These are phyloP conservation scores for Globisporangium carolinianum DNA, from an alignment of 352 stramenopile genomes.

Conservation along the genomic window DNA sequence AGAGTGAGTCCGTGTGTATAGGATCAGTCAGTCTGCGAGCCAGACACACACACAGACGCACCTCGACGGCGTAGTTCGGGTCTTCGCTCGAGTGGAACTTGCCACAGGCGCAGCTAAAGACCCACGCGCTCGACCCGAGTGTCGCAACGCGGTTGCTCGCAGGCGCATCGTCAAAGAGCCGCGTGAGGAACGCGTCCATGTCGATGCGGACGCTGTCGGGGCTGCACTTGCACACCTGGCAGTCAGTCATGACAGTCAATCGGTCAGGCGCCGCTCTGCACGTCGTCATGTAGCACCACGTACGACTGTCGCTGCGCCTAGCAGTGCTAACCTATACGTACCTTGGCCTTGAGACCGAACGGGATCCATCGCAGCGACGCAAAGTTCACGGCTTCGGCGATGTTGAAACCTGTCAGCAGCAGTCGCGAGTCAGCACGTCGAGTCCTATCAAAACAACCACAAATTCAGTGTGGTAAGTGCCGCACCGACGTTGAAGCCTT, in stretches of 20 bases:
- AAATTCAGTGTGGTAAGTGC: too few relatives aligned
- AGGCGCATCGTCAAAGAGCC: conserved; percentile 43
- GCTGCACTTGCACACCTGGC: conserved; percentile 73
- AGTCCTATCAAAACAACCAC: background rate
- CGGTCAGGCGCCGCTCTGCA: too few relatives aligned
- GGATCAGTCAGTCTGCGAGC: background rate
- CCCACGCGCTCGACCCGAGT: conserved; percentile 51
- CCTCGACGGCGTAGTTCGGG: conserved; percentile 39
- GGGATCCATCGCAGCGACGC: conserved; percentile 79
- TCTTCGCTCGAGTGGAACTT: conserved; percentile 64
- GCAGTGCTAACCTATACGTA: conserved; percentile 8
- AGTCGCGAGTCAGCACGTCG: background rate
- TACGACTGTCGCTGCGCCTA: background rate
- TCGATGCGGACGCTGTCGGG: conserved; percentile 81
- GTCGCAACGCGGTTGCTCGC: conserved; percentile 19
- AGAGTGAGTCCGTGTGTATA: background rate
- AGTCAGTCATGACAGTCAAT: background rate
- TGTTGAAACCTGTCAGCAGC: conserved; percentile 75
- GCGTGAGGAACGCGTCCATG: conserved; percentile 77
- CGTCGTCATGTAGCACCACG: background rate
- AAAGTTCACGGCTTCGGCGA: conserved; percentile 90
- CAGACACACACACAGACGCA: conserved; percentile 10
- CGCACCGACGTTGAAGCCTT: conserved; percentile 86
- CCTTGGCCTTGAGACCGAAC: conserved; percentile 72
- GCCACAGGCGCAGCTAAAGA: conserved; percentile 65